phyloP scores from a whole-genome alignment of 306 rosid genomes.

The Clitoria ternatea region DNA sequence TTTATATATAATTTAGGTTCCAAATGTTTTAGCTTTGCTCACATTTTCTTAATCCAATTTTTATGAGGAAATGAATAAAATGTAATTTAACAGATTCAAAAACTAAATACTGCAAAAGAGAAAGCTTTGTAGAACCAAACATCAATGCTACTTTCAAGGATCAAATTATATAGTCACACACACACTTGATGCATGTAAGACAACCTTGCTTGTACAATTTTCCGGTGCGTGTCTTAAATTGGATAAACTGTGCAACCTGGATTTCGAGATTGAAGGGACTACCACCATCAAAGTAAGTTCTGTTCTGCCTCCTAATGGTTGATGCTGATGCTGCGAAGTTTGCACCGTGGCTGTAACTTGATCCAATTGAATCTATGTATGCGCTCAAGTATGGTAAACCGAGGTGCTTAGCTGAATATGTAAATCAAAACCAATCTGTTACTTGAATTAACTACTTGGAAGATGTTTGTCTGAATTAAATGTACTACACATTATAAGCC shows the following conservation, averaged over 20 bases:
- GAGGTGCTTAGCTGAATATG: slow-evolving; percentile 49
- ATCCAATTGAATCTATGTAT: slow-evolving; percentile 64
- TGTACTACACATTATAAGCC: no score
- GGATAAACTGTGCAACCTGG: slow-evolving; percentile 50
- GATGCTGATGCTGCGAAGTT: slow-evolving; percentile 85
- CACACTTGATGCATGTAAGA: background rate
- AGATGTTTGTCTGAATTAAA: no score
- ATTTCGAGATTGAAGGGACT: slow-evolving; percentile 67
- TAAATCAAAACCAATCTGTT: background rate
- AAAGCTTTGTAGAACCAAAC: no score
- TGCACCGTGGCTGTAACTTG: slow-evolving; percentile 72
- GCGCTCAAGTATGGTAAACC: slow-evolving; percentile 52
- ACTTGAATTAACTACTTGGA: no score
- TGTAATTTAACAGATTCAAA: no score
- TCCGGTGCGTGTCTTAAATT: slow-evolving; percentile 57
- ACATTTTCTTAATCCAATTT: no score
- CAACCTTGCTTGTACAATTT: slow-evolving; percentile 45
- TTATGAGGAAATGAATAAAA: no score
- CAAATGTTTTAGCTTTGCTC: no score
- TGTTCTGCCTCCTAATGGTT: slow-evolving; percentile 54
- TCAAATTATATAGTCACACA: no score
- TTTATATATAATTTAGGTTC: no score
- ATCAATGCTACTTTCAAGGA: no score
- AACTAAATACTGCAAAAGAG: no score
- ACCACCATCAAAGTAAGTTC: slow-evolving; percentile 47